These are phyloP conservation scores for Sphaerobolus stellatus DNA, from an alignment of 1,284 basidiomycete species.

Conservation along the genomic window DNA sequence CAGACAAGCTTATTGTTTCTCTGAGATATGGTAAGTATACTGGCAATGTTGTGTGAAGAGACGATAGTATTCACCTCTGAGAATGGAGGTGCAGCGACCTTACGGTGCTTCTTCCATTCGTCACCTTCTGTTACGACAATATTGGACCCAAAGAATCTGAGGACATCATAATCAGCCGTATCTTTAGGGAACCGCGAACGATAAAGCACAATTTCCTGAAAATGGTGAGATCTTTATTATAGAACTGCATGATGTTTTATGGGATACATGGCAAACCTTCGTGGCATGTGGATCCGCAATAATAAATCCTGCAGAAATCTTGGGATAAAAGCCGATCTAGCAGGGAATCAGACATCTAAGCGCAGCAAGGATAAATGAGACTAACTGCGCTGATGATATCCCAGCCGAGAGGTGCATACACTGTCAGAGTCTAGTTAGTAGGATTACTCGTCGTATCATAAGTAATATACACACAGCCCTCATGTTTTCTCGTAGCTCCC, in stretches of 20 bases:
- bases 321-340: background rate
- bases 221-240: too few species aligned
- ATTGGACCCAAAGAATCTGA: constrained; percentile 39
- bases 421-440: background rate
- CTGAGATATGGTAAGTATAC: constrained; percentile 27
- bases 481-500: background rate
- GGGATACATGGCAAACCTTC: background rate
- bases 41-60: background rate
- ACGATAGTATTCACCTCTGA: constrained; percentile 36
- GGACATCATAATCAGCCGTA: constrained; percentile 29
- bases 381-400: constrained; percentile 2
- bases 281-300: constrained; percentile 7
- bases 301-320: background rate
- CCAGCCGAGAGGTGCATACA: background rate
- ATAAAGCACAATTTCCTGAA: too few species aligned
- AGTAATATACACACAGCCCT: background rate
- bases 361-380: background rate
- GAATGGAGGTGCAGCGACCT: constrained; percentile 28
- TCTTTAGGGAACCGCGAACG: constrained; percentile 37
- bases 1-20: constrained; percentile 56
- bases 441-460: background rate
- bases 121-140: constrained; percentile 15
- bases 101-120: constrained; percentile 15
- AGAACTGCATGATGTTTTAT: background rate
- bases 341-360: background rate